phyloP scores from a whole-genome alignment of 768 basidiomycete species.

The Mycena floridula region DNA sequence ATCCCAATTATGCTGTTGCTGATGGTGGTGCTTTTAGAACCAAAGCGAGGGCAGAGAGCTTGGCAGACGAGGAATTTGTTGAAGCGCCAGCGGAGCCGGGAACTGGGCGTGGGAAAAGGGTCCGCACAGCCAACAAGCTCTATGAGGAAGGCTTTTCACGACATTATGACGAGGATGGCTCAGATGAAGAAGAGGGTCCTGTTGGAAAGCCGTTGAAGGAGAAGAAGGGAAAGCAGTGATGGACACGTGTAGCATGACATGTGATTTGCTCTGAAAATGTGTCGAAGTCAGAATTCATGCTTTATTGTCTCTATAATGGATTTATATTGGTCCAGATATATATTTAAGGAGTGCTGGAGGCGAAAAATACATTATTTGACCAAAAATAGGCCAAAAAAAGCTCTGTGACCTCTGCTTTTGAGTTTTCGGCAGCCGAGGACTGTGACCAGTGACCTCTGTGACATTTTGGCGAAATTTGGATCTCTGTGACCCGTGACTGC shows the following conservation, averaged over 20 bases:
- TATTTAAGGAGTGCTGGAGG: neutral
- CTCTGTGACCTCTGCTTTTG: neutral
- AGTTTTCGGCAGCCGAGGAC: neutral
- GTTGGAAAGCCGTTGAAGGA: neutral
- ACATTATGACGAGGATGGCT: neutral
- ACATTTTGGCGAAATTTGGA: slow-evolving; percentile 1
- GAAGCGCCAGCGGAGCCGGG: neutral
- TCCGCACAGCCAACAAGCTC: neutral
- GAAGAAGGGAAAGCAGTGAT: neutral
- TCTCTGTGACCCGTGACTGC: slow-evolving; percentile 2
- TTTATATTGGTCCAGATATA: neutral
- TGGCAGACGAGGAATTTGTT: neutral
- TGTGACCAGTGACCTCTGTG: neutral
- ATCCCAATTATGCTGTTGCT: neutral
- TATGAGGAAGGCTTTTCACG: neutral
- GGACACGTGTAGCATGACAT: too few species aligned
- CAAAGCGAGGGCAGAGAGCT: neutral
- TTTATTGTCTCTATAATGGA: too few species aligned
- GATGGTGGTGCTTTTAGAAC: neutral
- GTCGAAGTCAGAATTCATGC: neutral
- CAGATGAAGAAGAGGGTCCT: neutral
- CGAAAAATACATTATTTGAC: neutral
- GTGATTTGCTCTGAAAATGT: neutral
- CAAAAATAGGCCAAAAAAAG: neutral
- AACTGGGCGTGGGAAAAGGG: neutral